A percentile compares a stretch with the other conserved stretches of the same genome.
Evolutionary conservation across 352 stramenopile species (phyloP).

Genomic region (Globisporangium splendens): DNA sequence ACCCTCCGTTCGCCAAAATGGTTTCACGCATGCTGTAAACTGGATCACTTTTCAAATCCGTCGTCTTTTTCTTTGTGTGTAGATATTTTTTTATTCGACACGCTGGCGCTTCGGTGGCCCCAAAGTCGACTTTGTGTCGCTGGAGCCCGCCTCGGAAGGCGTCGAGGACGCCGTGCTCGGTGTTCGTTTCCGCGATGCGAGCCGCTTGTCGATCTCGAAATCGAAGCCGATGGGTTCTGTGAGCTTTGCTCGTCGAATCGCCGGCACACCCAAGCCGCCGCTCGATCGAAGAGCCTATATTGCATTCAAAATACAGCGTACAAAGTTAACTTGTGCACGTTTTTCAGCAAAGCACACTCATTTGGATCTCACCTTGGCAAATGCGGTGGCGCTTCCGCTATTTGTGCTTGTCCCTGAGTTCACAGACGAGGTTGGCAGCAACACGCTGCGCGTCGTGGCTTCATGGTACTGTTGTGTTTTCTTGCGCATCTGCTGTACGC

Average conservation of each 20-base stretch:
- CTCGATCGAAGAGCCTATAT: conserved; percentile 45
- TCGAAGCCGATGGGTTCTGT: conserved; percentile 65
- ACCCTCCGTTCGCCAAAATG: no score
- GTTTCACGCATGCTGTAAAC: no score
- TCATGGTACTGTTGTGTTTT: conserved; percentile 71
- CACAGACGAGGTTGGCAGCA: not conserved
- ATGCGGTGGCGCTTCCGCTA: conserved; percentile 37
- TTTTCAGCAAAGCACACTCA: not conserved
- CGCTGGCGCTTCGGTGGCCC: not conserved
- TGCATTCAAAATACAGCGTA: not conserved
- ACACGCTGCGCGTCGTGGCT: conserved; percentile 38
- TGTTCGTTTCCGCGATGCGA: conserved; percentile 7
- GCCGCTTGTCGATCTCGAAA: conserved; percentile 66
- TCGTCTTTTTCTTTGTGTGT: not conserved
- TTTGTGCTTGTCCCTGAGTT: conserved; percentile 9
- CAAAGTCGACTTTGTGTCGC: not conserved
- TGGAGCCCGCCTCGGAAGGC: not conserved
- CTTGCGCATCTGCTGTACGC: conserved; percentile 45
- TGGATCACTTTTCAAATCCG: not conserved
- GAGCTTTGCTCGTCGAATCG: conserved; percentile 60
- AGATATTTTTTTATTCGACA: not conserved
- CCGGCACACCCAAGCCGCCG: conserved; percentile 63
- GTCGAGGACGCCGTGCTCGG: not conserved
- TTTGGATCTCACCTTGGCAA: conserved; percentile 22
- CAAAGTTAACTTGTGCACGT: no score